Evolutionary conservation across 331 rosid species (phyloP), one percentile per base, ranked within the genome.

Genomic region (Stylosanthes scabra): DNA sequence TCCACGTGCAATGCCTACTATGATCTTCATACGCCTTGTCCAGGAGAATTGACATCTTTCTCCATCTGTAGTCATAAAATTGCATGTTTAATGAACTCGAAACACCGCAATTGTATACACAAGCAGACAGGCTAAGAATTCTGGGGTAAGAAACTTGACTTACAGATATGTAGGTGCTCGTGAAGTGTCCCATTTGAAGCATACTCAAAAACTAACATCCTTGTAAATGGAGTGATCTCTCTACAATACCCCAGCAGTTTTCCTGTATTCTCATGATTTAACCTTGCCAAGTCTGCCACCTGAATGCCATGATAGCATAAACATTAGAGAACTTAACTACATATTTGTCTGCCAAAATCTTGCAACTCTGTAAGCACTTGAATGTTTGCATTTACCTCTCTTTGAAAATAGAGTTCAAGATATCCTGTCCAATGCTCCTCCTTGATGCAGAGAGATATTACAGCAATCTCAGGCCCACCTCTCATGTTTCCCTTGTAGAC

Each of bases 401-500:
- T 85, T 88, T 90, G 97, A 80, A 84, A 95, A 86, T 92, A 95
- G 62, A 95, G 90, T 75, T 92, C 98, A 56, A 86, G 96, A 82
- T 88, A 92, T 74, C 93, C 92, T 13, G 97, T 90, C 99, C 97
- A 95, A 59, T 80, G 80, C 78, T 86, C 98, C 87, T 95, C 96
- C 72, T 86, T 92, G 66, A 92, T 81, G 90, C 96, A 90, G 81
- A 95, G 88, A 68, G 98, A 92, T 56, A 95, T 87, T 59, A 92
- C 98, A 55, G 98, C 99, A 67, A 95, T 88, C 88, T 92, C 99
- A 51, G 98, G 96, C 44, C 98, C 99, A 59, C 88, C 91, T 87
- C 88, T 88, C 78, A 95, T 82, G 77, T 72, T 95, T 64, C 99
- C 99, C 82, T 95, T 95, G 87, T 95, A 95, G 68, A 95, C 98